Conservation (phyloP, 2,329 filamentous ascomycete species). For the Pseudogymnoascus sp. region DNA sequence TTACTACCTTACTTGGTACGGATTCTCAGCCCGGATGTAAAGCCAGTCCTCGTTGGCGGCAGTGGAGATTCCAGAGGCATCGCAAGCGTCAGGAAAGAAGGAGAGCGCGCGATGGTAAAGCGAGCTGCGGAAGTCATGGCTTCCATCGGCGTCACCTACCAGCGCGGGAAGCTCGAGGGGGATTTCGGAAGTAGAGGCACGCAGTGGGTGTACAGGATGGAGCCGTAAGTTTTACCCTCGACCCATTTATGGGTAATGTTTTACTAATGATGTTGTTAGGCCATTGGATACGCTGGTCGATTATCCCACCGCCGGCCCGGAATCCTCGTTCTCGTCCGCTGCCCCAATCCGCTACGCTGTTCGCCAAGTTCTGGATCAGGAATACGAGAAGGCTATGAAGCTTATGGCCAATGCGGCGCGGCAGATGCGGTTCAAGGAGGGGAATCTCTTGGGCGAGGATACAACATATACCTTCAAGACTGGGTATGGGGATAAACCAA, state of each 20-base stretch:
- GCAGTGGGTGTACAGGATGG: slow-evolving; percentile 86
- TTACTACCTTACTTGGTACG: slow-evolving; percentile 77
- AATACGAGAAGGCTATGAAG: slow-evolving; percentile 66
- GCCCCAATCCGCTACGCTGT: slow-evolving; percentile 84
- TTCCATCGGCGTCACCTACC: slow-evolving; percentile 73
- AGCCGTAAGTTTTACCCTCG: slow-evolving; percentile 56
- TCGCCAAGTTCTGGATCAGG: slow-evolving; percentile 85
- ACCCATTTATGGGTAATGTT: neutral
- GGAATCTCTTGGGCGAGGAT: slow-evolving; percentile 30
- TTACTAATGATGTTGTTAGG: slow-evolving; percentile 25
- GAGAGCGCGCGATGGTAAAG: slow-evolving; percentile 71
- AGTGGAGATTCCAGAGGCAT: slow-evolving; percentile 55
- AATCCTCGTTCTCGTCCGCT: slow-evolving; percentile 43
- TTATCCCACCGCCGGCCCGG: slow-evolving; percentile 59
- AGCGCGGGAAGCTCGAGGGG: slow-evolving; percentile 69
- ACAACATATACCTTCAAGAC: slow-evolving; percentile 19
- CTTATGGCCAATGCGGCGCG: slow-evolving; percentile 58
- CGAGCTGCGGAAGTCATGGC: slow-evolving; percentile 73
- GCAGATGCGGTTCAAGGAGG: slow-evolving; percentile 55
- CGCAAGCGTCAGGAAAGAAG: slow-evolving; percentile 81
- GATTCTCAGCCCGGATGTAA: slow-evolving; percentile 81
- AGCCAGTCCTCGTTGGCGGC: slow-evolving; percentile 76
- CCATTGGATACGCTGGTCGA: slow-evolving; percentile 68
- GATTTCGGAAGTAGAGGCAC: slow-evolving; percentile 49
- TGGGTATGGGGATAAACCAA: slow-evolving; percentile 18